Base-by-base conservation (phyloP, 1,139 yeast species). In the Meyerozyma sp. region DNA sequence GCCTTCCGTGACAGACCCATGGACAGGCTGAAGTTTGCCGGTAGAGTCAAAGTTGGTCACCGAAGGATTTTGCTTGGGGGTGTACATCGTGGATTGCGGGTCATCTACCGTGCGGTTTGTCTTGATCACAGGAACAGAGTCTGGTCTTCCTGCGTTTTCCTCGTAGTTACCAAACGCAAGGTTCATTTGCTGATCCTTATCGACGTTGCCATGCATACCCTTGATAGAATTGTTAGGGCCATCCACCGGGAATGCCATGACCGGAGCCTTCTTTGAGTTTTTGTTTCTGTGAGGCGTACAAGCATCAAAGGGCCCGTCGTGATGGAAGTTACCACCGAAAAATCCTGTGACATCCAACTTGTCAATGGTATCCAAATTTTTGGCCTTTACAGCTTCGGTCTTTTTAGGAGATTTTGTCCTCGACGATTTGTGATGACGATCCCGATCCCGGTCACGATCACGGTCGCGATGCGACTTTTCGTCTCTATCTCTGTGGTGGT, bases 271-370 rank as follows among this genome's bases (percentile, higher is more conserved):
- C 60, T 81, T 84, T 26, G 69, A 70, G 59, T 85, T 79, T 66
- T 86, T 87, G 67, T 93, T 93, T 62, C 98, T 82, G 63, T 88
- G 96, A 6, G 98, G 98, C 5, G 95, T 86, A 65, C 98, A 91
- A 2, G 98, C 98, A 63, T 93, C 98, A 63, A 93, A 93, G 14
- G 98, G 98, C 11, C 98, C 98, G 65, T 93, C 98, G 63, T 93
- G 98, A 64, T 93, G 98, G 75, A 93, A 93, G 1, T 93, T 88
- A 37, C 88, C 84, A n/a, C 97, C 97, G 61, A 87, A 91, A 51
- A 93, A 75, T 1, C 96, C 98, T 7, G 98, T 90, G 32, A 91
- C 98, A 62, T 93, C 98, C 53, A 93, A 73, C 64, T 86, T 87
- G 67, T 93, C 98, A 55, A 93, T 93, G 5, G 95, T 88, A 59